A percentile compares a stretch with the other conserved stretches of the same genome.
phyloP scores from a whole-genome alignment of 2,329 filamentous ascomycete genomes.

The Bipolaris victoriae region DNA sequence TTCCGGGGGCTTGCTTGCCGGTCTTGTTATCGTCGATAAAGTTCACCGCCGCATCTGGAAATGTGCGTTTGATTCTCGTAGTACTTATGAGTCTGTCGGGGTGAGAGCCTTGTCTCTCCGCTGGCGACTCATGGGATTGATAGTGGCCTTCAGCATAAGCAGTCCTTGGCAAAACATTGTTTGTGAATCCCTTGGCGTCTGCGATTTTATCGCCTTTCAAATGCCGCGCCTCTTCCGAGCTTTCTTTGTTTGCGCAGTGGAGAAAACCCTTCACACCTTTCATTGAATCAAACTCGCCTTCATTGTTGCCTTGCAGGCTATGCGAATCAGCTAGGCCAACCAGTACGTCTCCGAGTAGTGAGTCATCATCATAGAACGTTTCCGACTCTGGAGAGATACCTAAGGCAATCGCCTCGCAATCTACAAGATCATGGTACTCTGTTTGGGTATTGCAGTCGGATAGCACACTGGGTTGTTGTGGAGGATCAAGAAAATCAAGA shows the following conservation, averaged over 20 bases:
- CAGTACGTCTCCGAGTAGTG: slow-evolving; percentile 40
- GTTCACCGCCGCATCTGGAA: background rate
- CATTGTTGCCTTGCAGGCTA: slow-evolving; percentile 16
- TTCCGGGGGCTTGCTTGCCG: background rate
- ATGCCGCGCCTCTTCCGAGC: slow-evolving; percentile 13
- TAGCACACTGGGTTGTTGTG: background rate
- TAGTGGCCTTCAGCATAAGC: too few species aligned
- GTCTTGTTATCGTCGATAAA: too few species aligned
- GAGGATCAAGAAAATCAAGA: slow-evolving; percentile 3
- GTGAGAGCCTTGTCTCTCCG: background rate
- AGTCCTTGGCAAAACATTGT: background rate
- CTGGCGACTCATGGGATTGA: fast-evolving
- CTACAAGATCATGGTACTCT: background rate
- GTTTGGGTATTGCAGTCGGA: too few species aligned
- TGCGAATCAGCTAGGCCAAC: slow-evolving; percentile 42
- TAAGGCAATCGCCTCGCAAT: background rate
- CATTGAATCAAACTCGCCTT: slow-evolving; percentile 1
- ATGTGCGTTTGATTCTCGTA: background rate
- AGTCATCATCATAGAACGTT: slow-evolving; percentile 39
- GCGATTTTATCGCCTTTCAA: background rate
- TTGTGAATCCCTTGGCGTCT: background rate
- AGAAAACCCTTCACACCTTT: background rate
- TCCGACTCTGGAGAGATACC: slow-evolving; percentile 23
- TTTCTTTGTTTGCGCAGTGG: slow-evolving; percentile 10
- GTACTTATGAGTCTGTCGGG: background rate